Conservation (phyloP, 495 filamentous ascomycete genomes). For the Aspergillus baeticus region DNA sequence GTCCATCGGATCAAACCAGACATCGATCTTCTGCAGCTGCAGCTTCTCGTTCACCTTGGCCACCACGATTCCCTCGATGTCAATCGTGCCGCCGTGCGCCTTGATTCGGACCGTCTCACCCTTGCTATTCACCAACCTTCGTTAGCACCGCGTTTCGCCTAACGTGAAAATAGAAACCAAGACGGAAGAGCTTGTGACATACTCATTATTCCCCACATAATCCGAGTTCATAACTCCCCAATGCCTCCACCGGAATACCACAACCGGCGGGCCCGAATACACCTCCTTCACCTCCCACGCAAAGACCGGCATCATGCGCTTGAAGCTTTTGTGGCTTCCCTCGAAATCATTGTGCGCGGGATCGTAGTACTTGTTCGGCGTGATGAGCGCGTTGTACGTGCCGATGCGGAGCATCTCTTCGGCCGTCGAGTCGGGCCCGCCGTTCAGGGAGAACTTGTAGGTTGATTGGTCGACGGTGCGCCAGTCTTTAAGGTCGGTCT, state of each 20-base stretch:
- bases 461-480: slow-evolving; percentile 55
- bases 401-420: slow-evolving; percentile 66
- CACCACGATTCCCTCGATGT: slow-evolving; percentile 54
- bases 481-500: slow-evolving; percentile 58
- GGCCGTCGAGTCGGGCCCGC: slow-evolving; percentile 49
- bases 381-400: slow-evolving; percentile 67
- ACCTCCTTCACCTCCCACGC: slow-evolving; percentile 70
- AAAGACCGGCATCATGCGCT: slow-evolving; percentile 68
- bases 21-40: slow-evolving; percentile 54
- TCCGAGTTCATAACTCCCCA: slow-evolving; percentile 66
- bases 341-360: slow-evolving; percentile 56
- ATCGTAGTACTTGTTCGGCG: slow-evolving; percentile 59
- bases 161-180: neutral
- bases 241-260: slow-evolving; percentile 62
- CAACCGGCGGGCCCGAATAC: slow-evolving; percentile 57
- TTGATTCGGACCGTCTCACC: slow-evolving; percentile 60
- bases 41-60: slow-evolving; percentile 59
- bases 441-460: slow-evolving; percentile 64
- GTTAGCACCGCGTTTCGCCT: neutral
- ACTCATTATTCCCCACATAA: slow-evolving; percentile 62
- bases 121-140: slow-evolving; percentile 33
- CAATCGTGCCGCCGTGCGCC: slow-evolving; percentile 30
- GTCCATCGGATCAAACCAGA: slow-evolving; percentile 62
- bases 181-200: slow-evolving; percentile 24
- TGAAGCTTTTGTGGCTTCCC: slow-evolving; percentile 64